Conservation (phyloP, 306 rosid species). For the Gastrolobium villosum region DNA sequence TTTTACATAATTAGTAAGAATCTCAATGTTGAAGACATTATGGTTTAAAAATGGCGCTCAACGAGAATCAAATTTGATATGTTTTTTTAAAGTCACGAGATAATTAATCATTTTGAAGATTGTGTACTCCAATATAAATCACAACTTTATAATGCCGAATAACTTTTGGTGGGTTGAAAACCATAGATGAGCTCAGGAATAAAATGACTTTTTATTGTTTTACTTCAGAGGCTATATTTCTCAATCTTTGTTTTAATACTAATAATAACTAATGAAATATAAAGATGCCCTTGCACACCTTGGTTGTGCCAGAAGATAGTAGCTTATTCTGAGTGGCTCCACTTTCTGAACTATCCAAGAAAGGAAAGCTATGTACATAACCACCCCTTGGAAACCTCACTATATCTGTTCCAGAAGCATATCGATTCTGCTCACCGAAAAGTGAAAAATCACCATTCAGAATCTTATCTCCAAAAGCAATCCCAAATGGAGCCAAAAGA, state of each 20-base stretch:
- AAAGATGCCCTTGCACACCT: slow-evolving; percentile 53
- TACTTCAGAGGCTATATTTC: slow-evolving; percentile 9
- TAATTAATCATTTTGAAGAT: not conserved
- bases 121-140: slow-evolving; percentile 22
- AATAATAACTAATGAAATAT: slow-evolving; percentile 11
- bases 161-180: slow-evolving; percentile 11
- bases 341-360: slow-evolving; percentile 95
- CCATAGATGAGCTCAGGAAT: not conserved
- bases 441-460: slow-evolving; percentile 92
- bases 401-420: slow-evolving; percentile 96
- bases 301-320: slow-evolving; percentile 69
- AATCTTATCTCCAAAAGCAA: slow-evolving; percentile 97
- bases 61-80: slow-evolving; percentile 1
- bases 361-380: slow-evolving; percentile 87
- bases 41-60: slow-evolving; percentile 13
- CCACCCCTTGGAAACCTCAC: slow-evolving; percentile 92
- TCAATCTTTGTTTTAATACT: not conserved
- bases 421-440: slow-evolving; percentile 93
- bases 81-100: not conserved
- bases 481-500: slow-evolving; percentile 93
- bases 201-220: not conserved
- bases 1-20: slow-evolving; percentile 17
- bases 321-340: slow-evolving; percentile 95
- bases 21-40: not conserved
- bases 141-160: slow-evolving; percentile 27